These are phyloP conservation scores for Zizania palustris DNA, from an alignment of 202 grass and related monocot species.

Conservation along the genomic window DNA sequence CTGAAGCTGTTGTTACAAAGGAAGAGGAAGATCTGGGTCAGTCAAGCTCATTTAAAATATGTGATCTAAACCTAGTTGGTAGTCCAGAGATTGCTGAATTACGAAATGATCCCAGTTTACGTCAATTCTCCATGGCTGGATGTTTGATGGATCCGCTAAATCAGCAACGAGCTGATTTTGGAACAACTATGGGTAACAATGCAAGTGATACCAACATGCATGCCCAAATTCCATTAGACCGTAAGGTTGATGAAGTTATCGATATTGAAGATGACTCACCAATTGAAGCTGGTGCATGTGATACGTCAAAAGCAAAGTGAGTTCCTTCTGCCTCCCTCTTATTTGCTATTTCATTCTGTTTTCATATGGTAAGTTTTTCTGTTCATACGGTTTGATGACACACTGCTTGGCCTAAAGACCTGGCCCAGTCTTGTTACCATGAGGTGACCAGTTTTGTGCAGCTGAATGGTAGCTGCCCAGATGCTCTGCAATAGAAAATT, in stretches of 20 bases:
- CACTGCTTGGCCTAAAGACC: conserved; percentile 8
- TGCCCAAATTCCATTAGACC: conserved; percentile 48
- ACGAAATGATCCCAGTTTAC: conserved; percentile 52
- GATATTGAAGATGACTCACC: conserved; percentile 84
- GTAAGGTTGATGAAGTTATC: conserved; percentile 73
- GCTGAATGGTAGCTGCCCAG: conserved; percentile 12
- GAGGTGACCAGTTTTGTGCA: conserved; percentile 20
- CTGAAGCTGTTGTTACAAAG: conserved; percentile 35
- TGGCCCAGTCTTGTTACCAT: conserved; percentile 10
- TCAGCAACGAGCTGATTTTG: conserved; percentile 55
- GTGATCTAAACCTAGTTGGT: conserved; percentile 85
- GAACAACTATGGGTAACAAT: conserved; percentile 43
- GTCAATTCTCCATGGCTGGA: conserved; percentile 41
- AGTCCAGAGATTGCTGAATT: conserved; percentile 77
- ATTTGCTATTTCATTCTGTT: conserved; percentile 1
- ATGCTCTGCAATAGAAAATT: background rate
- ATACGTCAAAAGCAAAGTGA: conserved; percentile 74
- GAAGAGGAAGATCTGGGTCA: conserved; percentile 65
- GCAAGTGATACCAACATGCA: conserved; percentile 37
- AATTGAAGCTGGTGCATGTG: conserved; percentile 49
- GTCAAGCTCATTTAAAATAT: conserved; percentile 79
- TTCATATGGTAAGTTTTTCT: conserved; percentile 9
- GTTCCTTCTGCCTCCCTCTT: conserved; percentile 41
- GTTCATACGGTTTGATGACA: conserved; percentile 24
- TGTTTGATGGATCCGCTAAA: conserved; percentile 46